Percentiles rank a stretch among this genome's conserved stretches.
Evolutionary conservation across 352 stramenopile species (phyloP).

Genomic region (Thraustotheca clavata): DNA sequence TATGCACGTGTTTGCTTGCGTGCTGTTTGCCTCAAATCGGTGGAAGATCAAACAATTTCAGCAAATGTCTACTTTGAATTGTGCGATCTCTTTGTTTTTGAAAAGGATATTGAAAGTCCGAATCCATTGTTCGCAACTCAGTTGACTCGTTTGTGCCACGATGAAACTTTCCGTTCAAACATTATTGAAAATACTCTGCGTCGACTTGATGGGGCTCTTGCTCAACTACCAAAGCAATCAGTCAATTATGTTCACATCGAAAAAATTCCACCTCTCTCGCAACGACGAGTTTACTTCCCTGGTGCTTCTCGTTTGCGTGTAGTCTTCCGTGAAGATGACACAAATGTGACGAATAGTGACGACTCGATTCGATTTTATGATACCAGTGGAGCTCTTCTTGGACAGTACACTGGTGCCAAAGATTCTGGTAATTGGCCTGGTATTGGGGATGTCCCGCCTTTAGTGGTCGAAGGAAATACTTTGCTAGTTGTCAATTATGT

Average conservation of each 20-base stretch:
- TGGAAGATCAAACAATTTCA: background rate
- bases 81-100: constrained; percentile 8
- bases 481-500: constrained; percentile 19
- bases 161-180: background rate
- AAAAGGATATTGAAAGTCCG: background rate
- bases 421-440: constrained; percentile 23
- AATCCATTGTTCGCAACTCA: background rate
- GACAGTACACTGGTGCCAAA: background rate
- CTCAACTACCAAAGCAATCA: background rate
- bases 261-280: background rate
- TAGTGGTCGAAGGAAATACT: constrained; percentile 20
- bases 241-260: constrained; percentile 6
- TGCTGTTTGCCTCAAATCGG: background rate
- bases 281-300: constrained; percentile 11
- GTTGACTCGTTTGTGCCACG: background rate
- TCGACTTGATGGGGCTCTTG: background rate
- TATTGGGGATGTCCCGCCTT: background rate
- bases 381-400: background rate
- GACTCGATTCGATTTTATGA: constrained; percentile 8
- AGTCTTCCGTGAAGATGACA: constrained; percentile 4
- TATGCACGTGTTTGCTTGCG: constrained; percentile 6
- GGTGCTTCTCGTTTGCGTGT: background rate
- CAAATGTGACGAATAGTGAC: background rate
- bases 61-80: background rate
- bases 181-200: background rate